Conservation (phyloP, 495 filamentous ascomycete genomes). For the Hypoxylon intermedium region DNA sequence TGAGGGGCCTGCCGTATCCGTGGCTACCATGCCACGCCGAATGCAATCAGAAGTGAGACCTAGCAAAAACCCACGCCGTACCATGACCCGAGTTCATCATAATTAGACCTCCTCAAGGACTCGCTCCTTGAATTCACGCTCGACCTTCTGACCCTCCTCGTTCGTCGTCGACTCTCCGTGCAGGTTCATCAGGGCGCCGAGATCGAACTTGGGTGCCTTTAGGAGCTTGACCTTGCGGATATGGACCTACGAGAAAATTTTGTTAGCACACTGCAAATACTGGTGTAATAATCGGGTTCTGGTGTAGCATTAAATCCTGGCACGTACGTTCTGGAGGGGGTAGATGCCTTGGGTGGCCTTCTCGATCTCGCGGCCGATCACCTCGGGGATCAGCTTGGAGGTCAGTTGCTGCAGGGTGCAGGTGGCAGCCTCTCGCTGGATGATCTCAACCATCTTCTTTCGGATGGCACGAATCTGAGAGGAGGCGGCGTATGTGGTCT, state of each 20-base stretch:
- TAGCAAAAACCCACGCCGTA: conserved; percentile 61
- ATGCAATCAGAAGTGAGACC: conserved; percentile 64
- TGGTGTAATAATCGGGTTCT: too few relatives aligned
- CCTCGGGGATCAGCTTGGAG: conserved; percentile 97
- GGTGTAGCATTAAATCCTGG: neutral
- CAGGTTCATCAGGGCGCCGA: conserved; percentile 89
- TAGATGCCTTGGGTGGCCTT: conserved; percentile 99
- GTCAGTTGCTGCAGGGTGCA: conserved; percentile 94
- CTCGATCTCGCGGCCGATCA: conserved; percentile 99
- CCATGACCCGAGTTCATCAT: conserved; percentile 49
- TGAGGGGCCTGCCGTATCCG: conserved; percentile 52
- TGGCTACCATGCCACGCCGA: conserved; percentile 62
- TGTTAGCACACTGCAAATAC: conserved; percentile 36
- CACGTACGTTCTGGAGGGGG: conserved; percentile 93
- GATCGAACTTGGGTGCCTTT: conserved; percentile 97
- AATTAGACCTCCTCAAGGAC: conserved; percentile 91
- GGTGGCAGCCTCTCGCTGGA: conserved; percentile 90
- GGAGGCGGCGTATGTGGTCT: conserved; percentile 95
- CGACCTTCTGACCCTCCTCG: conserved; percentile 97
- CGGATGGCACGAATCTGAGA: conserved; percentile 97
- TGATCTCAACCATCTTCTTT: conserved; percentile 99
- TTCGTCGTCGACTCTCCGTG: conserved; percentile 97
- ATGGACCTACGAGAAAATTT: conserved; percentile 74
- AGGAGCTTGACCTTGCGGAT: conserved; percentile 99
- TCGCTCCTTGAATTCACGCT: conserved; percentile 98